Base-by-base conservation (phyloP, 768 basidiomycete genomes). In the Leucogyrophana mollusca region DNA sequence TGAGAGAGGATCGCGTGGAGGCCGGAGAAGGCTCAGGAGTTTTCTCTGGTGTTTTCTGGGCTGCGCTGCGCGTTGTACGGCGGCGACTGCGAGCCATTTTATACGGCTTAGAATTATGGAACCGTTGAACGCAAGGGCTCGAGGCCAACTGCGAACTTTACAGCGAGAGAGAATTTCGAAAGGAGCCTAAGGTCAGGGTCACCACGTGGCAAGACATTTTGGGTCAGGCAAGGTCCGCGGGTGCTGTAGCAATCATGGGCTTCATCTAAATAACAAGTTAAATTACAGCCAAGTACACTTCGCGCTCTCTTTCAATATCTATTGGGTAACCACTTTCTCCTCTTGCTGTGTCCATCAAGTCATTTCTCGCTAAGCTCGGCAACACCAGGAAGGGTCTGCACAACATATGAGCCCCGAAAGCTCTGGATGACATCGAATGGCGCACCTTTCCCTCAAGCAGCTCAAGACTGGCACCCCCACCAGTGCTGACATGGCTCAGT, bases 361-460 rank as follows among this genome's bases (percentile, higher is more conserved):
- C 66, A 77, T 71, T 92, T 94, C 69, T 89, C 84, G 52, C 90
- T 93, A 58, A 97, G 71, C 59, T 86, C 93, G 10, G 87, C 87
- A 56, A 97, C 94, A 63, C 94, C 94, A 43, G 94, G 94, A 17
- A 97, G 78, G 39, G 72, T 82, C 90, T 91, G 51, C 34, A 32
- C 35, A 43, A 16, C 39, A 17, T 24, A n/a, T 53, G 21, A 59
- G 51, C 59, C 30, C 59, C 53, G 39, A 34, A 34, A 30, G 20
- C 37, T 41, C 23, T 4, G n/a, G n/a, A 33, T 33, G 4, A 9
- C 13, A 13, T 13, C 10, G 46, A 7, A 22, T 1, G 4, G 51
- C 73, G 59, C 58, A 92, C 94, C 85, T 99, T 99, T 69, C 95
- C 95, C 74, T 99, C 95, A 56, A 99, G 79, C 33, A 99, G 78